phyloP scores from a whole-genome alignment of 2,329 filamentous ascomycete genomes.

The Pseudogymnoascus sp. region DNA sequence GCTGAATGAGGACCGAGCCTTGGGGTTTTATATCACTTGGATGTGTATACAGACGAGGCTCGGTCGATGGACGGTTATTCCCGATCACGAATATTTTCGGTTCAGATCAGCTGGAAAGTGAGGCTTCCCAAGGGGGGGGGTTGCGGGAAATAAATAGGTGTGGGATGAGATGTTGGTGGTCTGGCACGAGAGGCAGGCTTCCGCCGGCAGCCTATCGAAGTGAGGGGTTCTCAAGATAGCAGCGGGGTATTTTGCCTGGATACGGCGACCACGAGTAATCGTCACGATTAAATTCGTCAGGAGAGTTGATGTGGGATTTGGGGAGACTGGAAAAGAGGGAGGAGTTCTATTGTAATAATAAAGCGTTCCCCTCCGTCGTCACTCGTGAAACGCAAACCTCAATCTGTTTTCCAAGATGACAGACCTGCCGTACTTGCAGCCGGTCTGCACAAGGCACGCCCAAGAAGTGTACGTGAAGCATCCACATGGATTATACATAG shows the following conservation, averaged over 20 bases:
- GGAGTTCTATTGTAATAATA: not conserved
- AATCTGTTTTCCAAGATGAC: not conserved
- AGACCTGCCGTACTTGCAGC: not conserved
- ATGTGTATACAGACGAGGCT: conserved; percentile 1
- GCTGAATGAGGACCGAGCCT: not conserved
- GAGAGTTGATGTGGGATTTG: not conserved
- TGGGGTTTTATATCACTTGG: not conserved
- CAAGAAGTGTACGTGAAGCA: not conserved
- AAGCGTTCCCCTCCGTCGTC: not conserved
- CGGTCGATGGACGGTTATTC: not conserved
- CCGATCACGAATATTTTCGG: not conserved
- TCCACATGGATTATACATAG: not conserved
- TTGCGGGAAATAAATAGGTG: conserved; percentile 5
- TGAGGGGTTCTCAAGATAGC: conserved; percentile 3
- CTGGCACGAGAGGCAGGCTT: conserved; percentile 4
- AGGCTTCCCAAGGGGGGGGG: not conserved
- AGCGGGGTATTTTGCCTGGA: not conserved
- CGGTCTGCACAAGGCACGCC: not conserved
- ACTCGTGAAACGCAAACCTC: not conserved
- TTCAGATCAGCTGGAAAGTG: not conserved
- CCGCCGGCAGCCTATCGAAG: conserved; percentile 5
- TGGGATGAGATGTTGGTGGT: conserved; percentile 1
- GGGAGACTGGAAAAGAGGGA: not conserved
- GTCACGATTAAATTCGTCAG: not conserved
- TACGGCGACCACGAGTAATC: not conserved